phyloP scores from a whole-genome alignment of 805 yeast species.

The Yamadazyma akitaensis region DNA sequence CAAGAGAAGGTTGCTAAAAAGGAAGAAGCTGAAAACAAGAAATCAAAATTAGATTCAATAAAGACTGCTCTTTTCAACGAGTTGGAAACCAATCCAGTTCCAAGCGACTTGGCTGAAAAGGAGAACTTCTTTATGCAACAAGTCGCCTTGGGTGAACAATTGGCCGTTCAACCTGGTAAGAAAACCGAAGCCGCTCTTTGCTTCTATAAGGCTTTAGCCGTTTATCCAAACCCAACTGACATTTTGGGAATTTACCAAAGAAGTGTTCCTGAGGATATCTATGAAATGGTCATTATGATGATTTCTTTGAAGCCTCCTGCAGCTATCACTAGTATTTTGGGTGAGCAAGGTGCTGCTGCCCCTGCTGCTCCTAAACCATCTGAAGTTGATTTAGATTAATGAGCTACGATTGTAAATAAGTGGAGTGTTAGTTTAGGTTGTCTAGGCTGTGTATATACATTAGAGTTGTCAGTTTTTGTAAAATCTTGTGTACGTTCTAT shows the following conservation, averaged over 20 bases:
- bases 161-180: slow-evolving; percentile 60
- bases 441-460: background rate
- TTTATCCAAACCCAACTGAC: slow-evolving; percentile 93
- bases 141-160: slow-evolving; percentile 82
- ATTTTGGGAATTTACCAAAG: slow-evolving; percentile 86
- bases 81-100: slow-evolving; percentile 69
- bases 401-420: background rate
- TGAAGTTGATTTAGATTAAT: slow-evolving; percentile 29
- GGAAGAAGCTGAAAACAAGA: slow-evolving; percentile 55
- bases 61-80: slow-evolving; percentile 62
- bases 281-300: slow-evolving; percentile 83
- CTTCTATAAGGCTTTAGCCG: slow-evolving; percentile 89
- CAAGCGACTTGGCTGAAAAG: slow-evolving; percentile 62
- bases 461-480: background rate
- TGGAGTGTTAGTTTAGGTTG: background rate
- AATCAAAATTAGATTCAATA: slow-evolving; percentile 57
- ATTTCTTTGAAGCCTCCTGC: slow-evolving; percentile 88
- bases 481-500: background rate
- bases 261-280: slow-evolving; percentile 75
- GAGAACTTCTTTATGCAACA: slow-evolving; percentile 80
- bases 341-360: slow-evolving; percentile 29
- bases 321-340: slow-evolving; percentile 65
- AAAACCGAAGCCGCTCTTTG: slow-evolving; percentile 82
- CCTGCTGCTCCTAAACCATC: slow-evolving; percentile 17
- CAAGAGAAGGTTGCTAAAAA: slow-evolving; percentile 57